phyloP scores from a whole-genome alignment of 2,329 filamentous ascomycete genomes.

The Escovopsis weberi region DNA sequence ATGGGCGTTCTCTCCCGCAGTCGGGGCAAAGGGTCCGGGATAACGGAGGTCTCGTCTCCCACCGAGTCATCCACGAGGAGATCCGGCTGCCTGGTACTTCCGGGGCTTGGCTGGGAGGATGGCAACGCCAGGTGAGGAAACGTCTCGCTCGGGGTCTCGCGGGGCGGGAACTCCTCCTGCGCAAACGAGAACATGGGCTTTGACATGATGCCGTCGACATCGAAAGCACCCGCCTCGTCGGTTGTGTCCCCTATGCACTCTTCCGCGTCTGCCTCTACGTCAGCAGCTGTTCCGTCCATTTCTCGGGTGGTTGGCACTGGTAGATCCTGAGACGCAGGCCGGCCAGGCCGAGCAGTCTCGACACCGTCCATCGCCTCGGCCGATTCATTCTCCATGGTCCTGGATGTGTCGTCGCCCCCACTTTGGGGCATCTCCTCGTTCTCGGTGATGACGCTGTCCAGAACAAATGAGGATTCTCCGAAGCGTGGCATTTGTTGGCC shows the following conservation, averaged over 20 bases:
- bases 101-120: constrained; percentile 23
- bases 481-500: constrained; percentile 13
- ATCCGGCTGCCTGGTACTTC: constrained; percentile 33
- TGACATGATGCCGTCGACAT: neutral
- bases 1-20: constrained; percentile 6
- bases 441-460: constrained; percentile 11
- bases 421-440: constrained; percentile 7
- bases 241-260: constrained; percentile 3
- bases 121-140: constrained; percentile 6
- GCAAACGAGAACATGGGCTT: constrained; percentile 1
- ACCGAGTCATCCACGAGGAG: constrained; percentile 19
- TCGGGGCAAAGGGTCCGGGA: constrained; percentile 11
- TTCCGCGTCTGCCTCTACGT: constrained; percentile 7
- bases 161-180: neutral
- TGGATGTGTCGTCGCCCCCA: neutral
- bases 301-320: neutral
- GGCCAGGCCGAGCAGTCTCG: neutral
- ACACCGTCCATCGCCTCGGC: neutral
- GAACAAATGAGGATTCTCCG: constrained; percentile 8
- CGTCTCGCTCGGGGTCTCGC: constrained; percentile 1
- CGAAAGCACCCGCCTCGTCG: constrained; percentile 1
- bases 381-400: neutral
- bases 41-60: constrained; percentile 9
- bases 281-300: constrained; percentile 6
- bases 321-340: neutral